Evolutionary conservation across 257 asterid genomes (phyloP).

Genomic region (Verbascum thapsus): DNA sequence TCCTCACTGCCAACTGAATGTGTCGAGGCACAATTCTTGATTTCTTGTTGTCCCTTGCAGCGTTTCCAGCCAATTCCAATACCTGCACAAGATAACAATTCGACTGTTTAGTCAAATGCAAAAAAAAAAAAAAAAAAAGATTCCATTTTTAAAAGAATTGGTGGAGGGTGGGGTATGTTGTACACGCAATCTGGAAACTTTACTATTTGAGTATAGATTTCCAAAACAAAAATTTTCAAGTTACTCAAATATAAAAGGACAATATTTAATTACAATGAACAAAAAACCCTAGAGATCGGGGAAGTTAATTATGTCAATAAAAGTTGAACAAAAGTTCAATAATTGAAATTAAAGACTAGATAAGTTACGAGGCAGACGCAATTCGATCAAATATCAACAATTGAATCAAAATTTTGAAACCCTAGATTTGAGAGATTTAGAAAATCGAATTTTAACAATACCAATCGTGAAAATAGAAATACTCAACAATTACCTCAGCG

Average conservation of each 20-base stretch:
- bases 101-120: neutral
- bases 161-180: no score
- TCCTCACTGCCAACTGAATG: constrained; percentile 75
- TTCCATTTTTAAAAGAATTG: no score
- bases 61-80: constrained; percentile 79
- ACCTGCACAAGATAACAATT: constrained; percentile 40
- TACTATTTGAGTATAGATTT: no score
- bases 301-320: neutral
- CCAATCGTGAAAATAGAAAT: neutral
- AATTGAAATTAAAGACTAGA: neutral
- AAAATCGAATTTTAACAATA: neutral
- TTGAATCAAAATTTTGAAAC: neutral
- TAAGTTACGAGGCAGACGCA: no score
- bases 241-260: no score
- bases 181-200: no score
- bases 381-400: neutral
- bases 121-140: no score
- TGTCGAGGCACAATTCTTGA: constrained; percentile 79
- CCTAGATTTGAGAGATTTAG: no score
- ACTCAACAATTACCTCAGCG: constrained; percentile 53
- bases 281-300: no score
- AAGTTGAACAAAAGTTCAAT: no score
- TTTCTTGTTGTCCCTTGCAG: constrained; percentile 83
- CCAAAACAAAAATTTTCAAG: no score
- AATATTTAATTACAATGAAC: no score